Evolutionary conservation across 2,329 filamentous ascomycete species (phyloP).

Genomic region (Sarocladium brachiariae): DNA sequence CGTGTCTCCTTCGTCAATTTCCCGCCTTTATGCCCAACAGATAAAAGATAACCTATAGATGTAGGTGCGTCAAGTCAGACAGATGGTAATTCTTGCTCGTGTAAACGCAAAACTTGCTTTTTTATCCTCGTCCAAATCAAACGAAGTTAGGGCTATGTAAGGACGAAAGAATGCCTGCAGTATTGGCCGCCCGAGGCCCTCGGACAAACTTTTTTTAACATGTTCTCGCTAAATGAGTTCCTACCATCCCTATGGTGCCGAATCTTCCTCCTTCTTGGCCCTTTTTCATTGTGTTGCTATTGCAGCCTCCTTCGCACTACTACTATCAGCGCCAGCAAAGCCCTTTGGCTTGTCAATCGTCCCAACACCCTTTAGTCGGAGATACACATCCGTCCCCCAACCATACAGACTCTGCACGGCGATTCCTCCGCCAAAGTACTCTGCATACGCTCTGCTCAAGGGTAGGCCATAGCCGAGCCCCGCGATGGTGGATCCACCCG

Average conservation of each 20-base stretch:
- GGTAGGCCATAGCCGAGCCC: slow-evolving; percentile 91
- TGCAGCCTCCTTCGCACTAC: neutral
- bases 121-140: too few species aligned
- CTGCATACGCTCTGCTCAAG: slow-evolving; percentile 84
- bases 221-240: too few species aligned
- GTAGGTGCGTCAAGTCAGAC: too few species aligned
- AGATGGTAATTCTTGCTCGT: too few species aligned
- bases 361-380: slow-evolving; percentile 57
- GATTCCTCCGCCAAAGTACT: slow-evolving; percentile 96
- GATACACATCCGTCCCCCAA: slow-evolving; percentile 73
- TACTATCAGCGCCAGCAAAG: neutral
- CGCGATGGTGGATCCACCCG: slow-evolving; percentile 76
- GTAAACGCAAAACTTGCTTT: too few species aligned
- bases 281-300: neutral
- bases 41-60: too few species aligned
- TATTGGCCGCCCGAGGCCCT: too few species aligned
- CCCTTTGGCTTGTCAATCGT: slow-evolving; percentile 33
- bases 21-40: too few species aligned
- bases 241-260: neutral
- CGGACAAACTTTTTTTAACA: too few species aligned
- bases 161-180: too few species aligned
- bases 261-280: neutral
- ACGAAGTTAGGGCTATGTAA: too few species aligned
- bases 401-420: slow-evolving; percentile 92
- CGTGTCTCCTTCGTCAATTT: too few species aligned